Percentiles rank a stretch among this genome's conserved stretches.
Conservation (phyloP, 805 yeast species). For the Brettanomyces naardenensis region DNA sequence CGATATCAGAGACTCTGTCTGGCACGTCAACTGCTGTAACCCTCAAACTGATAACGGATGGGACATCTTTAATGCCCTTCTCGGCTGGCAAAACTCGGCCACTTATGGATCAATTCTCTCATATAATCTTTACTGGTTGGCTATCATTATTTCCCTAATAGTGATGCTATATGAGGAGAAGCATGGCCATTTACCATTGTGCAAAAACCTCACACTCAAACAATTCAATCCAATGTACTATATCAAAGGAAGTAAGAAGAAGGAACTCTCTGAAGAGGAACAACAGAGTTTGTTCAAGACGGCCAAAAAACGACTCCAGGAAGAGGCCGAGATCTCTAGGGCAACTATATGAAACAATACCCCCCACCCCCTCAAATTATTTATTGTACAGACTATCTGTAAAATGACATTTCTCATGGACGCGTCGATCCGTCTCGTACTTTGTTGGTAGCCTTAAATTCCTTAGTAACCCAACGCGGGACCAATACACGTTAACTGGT, state of each 20-base stretch:
- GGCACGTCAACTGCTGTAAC: constrained; percentile 95
- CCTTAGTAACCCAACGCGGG: no score
- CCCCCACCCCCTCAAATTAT: no score
- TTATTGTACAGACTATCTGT: no score
- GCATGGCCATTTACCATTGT: constrained; percentile 66
- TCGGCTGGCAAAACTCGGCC: constrained; percentile 96
- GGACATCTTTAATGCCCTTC: constrained; percentile 87
- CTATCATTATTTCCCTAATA: constrained; percentile 40
- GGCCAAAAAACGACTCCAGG: constrained; percentile 24
- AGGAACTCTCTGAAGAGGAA: constrained; percentile 40
- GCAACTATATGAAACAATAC: no score
- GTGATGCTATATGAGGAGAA: constrained; percentile 75
- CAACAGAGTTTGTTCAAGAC: constrained; percentile 38
- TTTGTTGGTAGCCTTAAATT: no score
- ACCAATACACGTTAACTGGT: no score
- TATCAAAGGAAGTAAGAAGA: constrained; percentile 54
- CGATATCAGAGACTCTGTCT: constrained; percentile 64
- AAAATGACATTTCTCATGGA: no score
- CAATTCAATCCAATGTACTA: constrained; percentile 61
- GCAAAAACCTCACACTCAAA: constrained; percentile 35
- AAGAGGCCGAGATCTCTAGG: constrained; percentile 17
- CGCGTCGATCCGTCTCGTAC: no score
- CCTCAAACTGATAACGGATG: constrained; percentile 86
- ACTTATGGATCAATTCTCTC: constrained; percentile 82
- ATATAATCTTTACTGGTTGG: constrained; percentile 81